phyloP scores from a whole-genome alignment of 805 yeast genomes.

The Wickerhamiella azymoides region DNA sequence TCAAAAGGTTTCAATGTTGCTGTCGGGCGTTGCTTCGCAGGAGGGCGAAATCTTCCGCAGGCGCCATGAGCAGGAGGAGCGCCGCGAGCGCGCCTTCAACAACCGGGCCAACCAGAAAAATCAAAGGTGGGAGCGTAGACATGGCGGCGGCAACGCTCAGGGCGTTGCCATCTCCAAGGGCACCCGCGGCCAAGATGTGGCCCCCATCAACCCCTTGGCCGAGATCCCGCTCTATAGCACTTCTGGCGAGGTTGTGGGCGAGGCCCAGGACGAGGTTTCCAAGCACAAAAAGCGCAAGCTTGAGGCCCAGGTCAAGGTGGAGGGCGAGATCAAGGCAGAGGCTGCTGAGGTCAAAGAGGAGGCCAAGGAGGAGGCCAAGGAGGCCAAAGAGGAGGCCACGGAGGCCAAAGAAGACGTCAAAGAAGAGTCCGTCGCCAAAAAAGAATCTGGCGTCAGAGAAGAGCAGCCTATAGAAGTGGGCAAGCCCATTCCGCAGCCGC shows the following conservation, averaged over 20 bases:
- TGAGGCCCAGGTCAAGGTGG: slow-evolving; percentile 6
- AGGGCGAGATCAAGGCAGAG: slow-evolving; percentile 7
- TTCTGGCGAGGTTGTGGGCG: slow-evolving; percentile 60
- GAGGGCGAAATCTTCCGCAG: slow-evolving; percentile 68
- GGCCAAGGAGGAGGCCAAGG: slow-evolving; percentile 13
- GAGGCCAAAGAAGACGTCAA: neutral
- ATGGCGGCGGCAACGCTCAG: slow-evolving; percentile 6
- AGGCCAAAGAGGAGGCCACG: slow-evolving; percentile 11
- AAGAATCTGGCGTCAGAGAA: too few relatives aligned
- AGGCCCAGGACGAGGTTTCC: slow-evolving; percentile 45
- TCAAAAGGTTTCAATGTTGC: slow-evolving; percentile 57
- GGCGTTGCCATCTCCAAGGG: slow-evolving; percentile 25
- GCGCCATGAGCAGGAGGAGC: slow-evolving; percentile 52
- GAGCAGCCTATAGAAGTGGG: neutral
- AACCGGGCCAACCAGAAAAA: slow-evolving; percentile 32
- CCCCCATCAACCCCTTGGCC: slow-evolving; percentile 52
- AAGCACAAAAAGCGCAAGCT: slow-evolving; percentile 8
- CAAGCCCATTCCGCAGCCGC: slow-evolving; percentile 9
- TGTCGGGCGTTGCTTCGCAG: slow-evolving; percentile 49
- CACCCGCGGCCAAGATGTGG: slow-evolving; percentile 48
- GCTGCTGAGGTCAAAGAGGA: slow-evolving; percentile 9
- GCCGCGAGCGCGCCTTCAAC: slow-evolving; percentile 52
- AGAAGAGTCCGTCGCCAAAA: too few relatives aligned
- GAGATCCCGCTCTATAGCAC: slow-evolving; percentile 68
- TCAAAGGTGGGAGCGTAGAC: slow-evolving; percentile 27